Percentiles rank a stretch among this genome's conserved stretches.
Evolutionary conservation across 1,284 basidiomycete genomes (phyloP).

Genomic region (Ustilago esculenta): DNA sequence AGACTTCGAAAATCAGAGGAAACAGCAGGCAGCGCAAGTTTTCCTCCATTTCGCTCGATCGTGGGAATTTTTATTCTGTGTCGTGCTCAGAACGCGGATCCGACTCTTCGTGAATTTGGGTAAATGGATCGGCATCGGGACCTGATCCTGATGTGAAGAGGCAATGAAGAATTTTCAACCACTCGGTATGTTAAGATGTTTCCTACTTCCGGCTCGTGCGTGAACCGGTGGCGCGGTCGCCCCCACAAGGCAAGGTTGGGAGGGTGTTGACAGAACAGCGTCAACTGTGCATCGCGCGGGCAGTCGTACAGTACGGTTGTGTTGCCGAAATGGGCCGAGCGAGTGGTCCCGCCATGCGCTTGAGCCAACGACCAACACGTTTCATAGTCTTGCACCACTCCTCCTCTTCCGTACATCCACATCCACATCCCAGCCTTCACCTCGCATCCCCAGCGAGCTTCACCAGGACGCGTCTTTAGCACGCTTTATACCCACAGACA

Average conservation of each 20-base stretch:
- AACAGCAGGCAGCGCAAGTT: constrained; percentile 7
- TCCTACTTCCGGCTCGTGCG: too few species aligned
- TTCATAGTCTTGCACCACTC: background rate
- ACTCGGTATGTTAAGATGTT: too few species aligned
- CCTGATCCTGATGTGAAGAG: background rate
- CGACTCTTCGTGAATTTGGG: too few species aligned
- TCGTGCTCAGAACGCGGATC: constrained; percentile 2
- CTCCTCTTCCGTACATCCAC: background rate
- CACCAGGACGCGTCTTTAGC: too few species aligned
- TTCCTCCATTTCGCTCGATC: background rate
- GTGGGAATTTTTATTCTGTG: constrained; percentile 33
- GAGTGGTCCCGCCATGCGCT: constrained; percentile 23
- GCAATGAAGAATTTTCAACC: background rate
- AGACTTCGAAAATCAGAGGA: background rate
- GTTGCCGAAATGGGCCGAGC: constrained; percentile 24
- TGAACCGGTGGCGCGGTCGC: too few species aligned
- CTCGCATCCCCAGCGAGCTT: too few species aligned
- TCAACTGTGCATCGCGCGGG: too few species aligned
- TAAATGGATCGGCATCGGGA: constrained; percentile 6
- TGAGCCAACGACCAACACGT: constrained; percentile 30
- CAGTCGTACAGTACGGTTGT: too few species aligned
- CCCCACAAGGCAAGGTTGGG: too few species aligned
- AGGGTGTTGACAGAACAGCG: too few species aligned
- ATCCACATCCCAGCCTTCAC: background rate
- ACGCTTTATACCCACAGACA: too few species aligned